Percentiles rank a stretch among this genome's conserved stretches.
These are phyloP conservation scores for Macrocybe sp. DNA, from an alignment of 1,284 basidiomycete species.

Conservation along the genomic window DNA sequence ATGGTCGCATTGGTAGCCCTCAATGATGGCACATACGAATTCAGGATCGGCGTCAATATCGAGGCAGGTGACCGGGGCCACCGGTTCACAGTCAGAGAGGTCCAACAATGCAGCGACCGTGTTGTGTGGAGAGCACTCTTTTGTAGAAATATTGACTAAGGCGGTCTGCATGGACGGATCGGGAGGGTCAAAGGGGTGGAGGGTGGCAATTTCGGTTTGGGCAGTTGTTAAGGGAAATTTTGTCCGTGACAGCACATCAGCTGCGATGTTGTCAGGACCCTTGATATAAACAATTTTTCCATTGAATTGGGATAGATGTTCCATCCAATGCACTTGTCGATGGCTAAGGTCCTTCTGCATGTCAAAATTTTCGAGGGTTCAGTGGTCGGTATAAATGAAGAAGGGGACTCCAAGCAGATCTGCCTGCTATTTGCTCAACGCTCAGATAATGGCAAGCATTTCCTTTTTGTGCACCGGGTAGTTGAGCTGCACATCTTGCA, in stretches of 20 bases:
- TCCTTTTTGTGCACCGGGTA: slow-evolving; percentile 33
- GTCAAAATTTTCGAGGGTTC: slow-evolving; percentile 25
- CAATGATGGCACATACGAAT: too few relatives aligned
- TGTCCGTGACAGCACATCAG: slow-evolving; percentile 24
- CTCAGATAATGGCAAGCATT: slow-evolving; percentile 29
- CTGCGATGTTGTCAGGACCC: slow-evolving; percentile 25
- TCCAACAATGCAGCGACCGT: too few relatives aligned
- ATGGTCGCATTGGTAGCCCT: too few relatives aligned
- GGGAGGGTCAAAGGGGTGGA: slow-evolving; percentile 21
- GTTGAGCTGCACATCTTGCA: slow-evolving; percentile 26
- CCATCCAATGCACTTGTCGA: slow-evolving; percentile 32
- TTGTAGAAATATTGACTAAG: too few relatives aligned
- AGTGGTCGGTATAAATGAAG: slow-evolving; percentile 32
- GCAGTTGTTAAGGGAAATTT: too few relatives aligned
- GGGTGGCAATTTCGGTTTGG: neutral
- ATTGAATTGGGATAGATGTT: slow-evolving; percentile 25
- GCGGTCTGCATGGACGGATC: too few relatives aligned
- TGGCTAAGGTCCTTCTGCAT: slow-evolving; percentile 27
- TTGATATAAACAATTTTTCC: slow-evolving; percentile 26
- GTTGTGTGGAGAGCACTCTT: too few relatives aligned
- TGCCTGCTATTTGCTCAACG: slow-evolving; percentile 25
- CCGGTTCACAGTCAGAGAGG: too few relatives aligned
- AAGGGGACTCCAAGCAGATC: slow-evolving; percentile 27
- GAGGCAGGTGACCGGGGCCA: too few relatives aligned
- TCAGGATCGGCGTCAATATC: too few relatives aligned